Base-by-base conservation (phyloP, 140 eudicot species). In the Bidens hawaiensis region DNA sequence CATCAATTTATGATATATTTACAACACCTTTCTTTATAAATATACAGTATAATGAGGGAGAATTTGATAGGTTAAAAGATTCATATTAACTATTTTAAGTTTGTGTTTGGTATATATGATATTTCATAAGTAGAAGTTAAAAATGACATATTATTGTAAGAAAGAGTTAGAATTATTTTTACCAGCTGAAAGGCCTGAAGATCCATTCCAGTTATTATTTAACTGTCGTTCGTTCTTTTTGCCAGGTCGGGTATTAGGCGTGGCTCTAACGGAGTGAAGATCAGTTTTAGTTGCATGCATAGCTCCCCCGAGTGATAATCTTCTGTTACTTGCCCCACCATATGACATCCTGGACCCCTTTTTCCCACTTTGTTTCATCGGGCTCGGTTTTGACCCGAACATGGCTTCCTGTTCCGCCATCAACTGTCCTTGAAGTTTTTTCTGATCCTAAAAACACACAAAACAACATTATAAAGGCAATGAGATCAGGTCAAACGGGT, bases 341-440 rank as follows among this genome's bases (percentile, higher is more conserved):
- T 83, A 79, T 38, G 95, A 79, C 71, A 84, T 67, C 52, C 96
- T 75, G 24, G 88, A 60, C 38, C 86, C 88, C 74, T 90, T 90
- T 75, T 87, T 90, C 23, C 76, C 94, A 75, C 84, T 82, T 72
- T 80, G 86, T 54, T 91, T 91, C 83, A 85, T 55, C 23, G 99
- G 99, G 75, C 99, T 91, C 6, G 99, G 96, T 70, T 91, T 91
- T 56, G 99, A 87, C 72, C 99, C 99, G 77, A 84, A 91, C 47
- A 87, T 56, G 48, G 81, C 89, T 76, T 91, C 99, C 63, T 91
- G 99, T 73, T 87, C 96, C 50, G 99, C 74, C 23, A 87, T 82
- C 68, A 87, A 75, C 63, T 91, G 99, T 63, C 95, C 99, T 65
- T 91, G 95, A 67, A 84, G 86, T 69, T 87, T 91, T 83, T 87